phyloP scores from a whole-genome alignment of 2,329 filamentous ascomycete genomes.

The Xylaria sp. region DNA sequence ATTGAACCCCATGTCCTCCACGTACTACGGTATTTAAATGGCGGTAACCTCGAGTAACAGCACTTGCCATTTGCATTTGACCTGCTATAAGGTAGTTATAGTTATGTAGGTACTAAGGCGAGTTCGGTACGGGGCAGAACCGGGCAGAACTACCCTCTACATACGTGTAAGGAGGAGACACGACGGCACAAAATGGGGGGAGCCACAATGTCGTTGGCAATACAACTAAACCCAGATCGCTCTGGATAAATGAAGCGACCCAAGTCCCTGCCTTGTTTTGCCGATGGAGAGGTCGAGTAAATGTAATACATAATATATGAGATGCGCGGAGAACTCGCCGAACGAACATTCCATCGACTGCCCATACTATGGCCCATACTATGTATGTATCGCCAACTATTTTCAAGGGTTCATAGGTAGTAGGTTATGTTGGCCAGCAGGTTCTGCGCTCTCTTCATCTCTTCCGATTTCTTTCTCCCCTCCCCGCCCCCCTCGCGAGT shows the following conservation, averaged over 20 bases:
- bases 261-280: constrained; percentile 15
- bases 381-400: not conserved
- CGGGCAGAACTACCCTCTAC: no score
- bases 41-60: not conserved
- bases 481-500: no score
- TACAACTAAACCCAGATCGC: constrained; percentile 19
- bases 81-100: no score
- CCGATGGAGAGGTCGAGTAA: constrained; percentile 21
- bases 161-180: no score
- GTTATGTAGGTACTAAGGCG: no score
- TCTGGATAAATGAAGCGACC: constrained; percentile 25
- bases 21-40: not conserved
- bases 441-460: no score
- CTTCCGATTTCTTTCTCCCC: no score
- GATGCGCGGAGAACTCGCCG: not conserved
- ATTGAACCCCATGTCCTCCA: no score
- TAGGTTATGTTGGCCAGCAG: no score
- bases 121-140: not conserved
- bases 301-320: constrained; percentile 7
- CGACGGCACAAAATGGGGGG: not conserved
- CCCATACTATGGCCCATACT: no score
- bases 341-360: not conserved
- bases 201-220: not conserved
- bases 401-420: no score
- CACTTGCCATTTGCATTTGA: no score